These are phyloP conservation scores for Stygiomarasmius scandens DNA, from an alignment of 1,284 basidiomycete genomes.

Conservation along the genomic window DNA sequence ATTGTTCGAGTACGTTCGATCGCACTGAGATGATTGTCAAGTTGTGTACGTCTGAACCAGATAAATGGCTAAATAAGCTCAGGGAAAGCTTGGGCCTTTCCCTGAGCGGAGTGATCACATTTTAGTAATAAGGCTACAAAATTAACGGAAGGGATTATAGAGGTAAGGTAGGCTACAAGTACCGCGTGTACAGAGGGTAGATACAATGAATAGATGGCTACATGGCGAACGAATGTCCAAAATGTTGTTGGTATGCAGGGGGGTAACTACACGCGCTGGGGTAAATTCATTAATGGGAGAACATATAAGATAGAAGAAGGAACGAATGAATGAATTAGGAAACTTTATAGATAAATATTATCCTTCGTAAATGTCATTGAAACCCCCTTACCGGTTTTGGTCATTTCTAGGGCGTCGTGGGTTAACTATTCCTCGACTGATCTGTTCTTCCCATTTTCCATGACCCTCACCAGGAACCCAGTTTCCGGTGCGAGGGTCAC, in stretches of 20 bases:
- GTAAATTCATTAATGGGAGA: neutral
- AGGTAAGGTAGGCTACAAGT: too few relatives aligned
- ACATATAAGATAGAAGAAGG: neutral
- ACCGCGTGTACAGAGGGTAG: too few relatives aligned
- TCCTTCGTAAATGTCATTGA: neutral
- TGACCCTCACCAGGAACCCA: conserved; percentile 70
- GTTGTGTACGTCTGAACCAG: too few relatives aligned
- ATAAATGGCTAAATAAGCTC: too few relatives aligned
- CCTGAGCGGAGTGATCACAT: too few relatives aligned
- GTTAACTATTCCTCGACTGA: conserved; percentile 32
- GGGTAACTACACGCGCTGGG: neutral
- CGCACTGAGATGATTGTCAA: too few relatives aligned
- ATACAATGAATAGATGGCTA: neutral
- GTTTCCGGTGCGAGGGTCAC: conserved; percentile 57
- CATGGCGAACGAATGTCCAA: neutral
- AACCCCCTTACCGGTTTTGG: conserved; percentile 4
- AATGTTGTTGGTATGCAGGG: neutral
- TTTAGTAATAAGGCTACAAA: too few relatives aligned
- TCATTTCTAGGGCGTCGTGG: conserved; percentile 8
- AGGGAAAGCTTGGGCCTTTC: too few relatives aligned
- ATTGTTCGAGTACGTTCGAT: too few relatives aligned
- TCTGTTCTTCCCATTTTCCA: conserved; percentile 61
- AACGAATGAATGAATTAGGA: neutral
- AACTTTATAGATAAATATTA: neutral
- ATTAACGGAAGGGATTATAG: too few relatives aligned